Conservation (phyloP, 495 filamentous ascomycete species). For the Neurospora tetrasperma region DNA sequence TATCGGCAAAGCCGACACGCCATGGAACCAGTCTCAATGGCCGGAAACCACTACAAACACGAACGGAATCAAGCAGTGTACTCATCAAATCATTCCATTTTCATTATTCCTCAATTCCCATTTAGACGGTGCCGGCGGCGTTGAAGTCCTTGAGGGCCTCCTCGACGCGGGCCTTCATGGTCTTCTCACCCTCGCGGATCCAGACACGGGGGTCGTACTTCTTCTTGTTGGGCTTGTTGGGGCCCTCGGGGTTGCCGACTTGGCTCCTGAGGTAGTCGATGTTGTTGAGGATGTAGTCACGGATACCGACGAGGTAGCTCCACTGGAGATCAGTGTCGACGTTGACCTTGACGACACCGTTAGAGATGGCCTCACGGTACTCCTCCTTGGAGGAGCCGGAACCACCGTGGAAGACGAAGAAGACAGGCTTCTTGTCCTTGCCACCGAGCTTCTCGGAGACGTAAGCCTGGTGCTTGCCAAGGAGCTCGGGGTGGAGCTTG, state of each 20-base stretch:
- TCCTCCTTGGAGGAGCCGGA: conserved; percentile 83
- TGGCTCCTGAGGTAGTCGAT: conserved; percentile 81
- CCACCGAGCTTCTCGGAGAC: conserved; percentile 60
- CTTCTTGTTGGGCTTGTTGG: conserved; percentile 81
- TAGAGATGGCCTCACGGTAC: conserved; percentile 69
- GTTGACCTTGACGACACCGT: conserved; percentile 98
- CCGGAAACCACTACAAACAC: background rate
- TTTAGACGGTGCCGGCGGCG: conserved; percentile 75
- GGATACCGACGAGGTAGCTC: conserved; percentile 81
- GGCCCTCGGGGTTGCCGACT: conserved; percentile 92
- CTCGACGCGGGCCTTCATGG: conserved; percentile 73
- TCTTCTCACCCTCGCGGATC: conserved; percentile 96
- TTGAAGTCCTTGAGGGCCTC: conserved; percentile 87
- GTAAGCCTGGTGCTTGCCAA: conserved; percentile 87
- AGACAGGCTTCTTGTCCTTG: conserved; percentile 78
- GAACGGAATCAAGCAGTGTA: background rate
- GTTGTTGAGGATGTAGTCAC: conserved; percentile 83
- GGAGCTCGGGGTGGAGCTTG: conserved; percentile 84
- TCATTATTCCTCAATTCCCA: background rate
- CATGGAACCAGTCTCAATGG: background rate
- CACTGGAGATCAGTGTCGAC: conserved; percentile 79
- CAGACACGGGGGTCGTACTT: conserved; percentile 73
- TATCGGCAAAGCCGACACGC: background rate
- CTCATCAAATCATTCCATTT: conserved; percentile 1
- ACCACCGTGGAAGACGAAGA: conserved; percentile 99